Evolutionary conservation across 1,284 basidiomycete genomes (phyloP), one percentile per base, ranked within the genome.

Genomic region (Schizophyllum amplum): DNA sequence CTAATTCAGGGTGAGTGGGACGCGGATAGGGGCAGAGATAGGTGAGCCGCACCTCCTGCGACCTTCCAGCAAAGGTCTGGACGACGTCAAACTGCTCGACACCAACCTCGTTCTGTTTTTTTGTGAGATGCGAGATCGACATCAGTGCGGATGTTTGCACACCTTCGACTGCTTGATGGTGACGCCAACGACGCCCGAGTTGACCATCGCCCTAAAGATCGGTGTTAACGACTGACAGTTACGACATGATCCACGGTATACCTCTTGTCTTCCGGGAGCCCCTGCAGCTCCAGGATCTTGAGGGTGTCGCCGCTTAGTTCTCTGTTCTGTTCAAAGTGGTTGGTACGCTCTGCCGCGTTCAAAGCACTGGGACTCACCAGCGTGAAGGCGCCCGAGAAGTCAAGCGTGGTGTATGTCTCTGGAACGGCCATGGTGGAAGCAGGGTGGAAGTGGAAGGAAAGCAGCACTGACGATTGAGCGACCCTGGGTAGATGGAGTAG

Each of bases 331-430:
- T 11, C 42, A n/a, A 46, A 46, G n/a, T 46, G 11, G 11, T 11
- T 11, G 42, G 42, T 46, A n/a, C n/a, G n/a, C 42, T 46, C 42
- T n/a, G 42, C n/a, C 11, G n/a, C 11, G 42, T n/a, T n/a, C 42
- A 46, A 15, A 51, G 7, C 42, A 22, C n/a, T 42, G 26, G 11
- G 9, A 52, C 70, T 24, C 63, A 80, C 80, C 76, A 80, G 72
- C 52, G 65, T 62, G 63, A 73, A 84, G 57, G 71, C 78, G 20
- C 80, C 83, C 57, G 71, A 75, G 52, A 83, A 69, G 58, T 82
- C 69, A 61, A 77, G 72, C 55, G 77, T 78, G 54, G 73, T 80
- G 59, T 81, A 72, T 24, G 76, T 72, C 20, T 72, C 64, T 60
- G 82, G 82, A 26, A 76, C 77, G 42, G 42, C 42, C 42, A 46